Percentiles rank a stretch among this genome's conserved stretches.
Evolutionary conservation across 2,329 filamentous ascomycete species (phyloP).

Genomic region (Trichoderma hamatum): DNA sequence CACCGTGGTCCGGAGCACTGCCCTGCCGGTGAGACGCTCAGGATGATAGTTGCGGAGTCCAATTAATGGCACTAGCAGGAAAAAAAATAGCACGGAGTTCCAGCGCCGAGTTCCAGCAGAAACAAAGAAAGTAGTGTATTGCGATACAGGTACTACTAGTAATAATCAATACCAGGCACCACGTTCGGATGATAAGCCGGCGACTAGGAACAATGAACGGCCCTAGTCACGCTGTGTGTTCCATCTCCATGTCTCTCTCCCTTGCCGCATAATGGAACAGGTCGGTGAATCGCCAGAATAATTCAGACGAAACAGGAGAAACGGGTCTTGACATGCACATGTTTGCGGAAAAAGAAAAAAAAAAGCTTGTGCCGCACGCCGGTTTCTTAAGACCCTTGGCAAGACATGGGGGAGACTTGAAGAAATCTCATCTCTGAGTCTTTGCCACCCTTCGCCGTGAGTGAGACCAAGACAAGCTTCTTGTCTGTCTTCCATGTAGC

Average conservation of each 20-base stretch:
- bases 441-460: background rate
- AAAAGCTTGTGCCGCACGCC: background rate
- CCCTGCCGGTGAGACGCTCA: conserved; percentile 15
- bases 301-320: conserved; percentile 26
- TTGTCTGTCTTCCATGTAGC: background rate
- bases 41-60: conserved; percentile 1
- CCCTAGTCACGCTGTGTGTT: conserved; percentile 10
- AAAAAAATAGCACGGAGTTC: conserved; percentile 1
- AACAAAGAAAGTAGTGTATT: background rate
- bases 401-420: conserved; percentile 12
- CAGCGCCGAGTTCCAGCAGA: background rate
- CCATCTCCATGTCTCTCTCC: conserved; percentile 19
- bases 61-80: background rate
- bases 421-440: background rate
- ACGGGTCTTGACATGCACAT: conserved; percentile 13
- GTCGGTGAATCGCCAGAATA: conserved; percentile 14
- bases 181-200: conserved; percentile 22
- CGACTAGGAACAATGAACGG: background rate
- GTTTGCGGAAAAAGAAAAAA: background rate
- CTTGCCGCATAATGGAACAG: conserved; percentile 15
- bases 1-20: conserved; percentile 12
- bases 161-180: conserved; percentile 3
- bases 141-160: background rate
- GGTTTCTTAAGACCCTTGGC: background rate
- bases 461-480: background rate